phyloP scores from a whole-genome alignment of 2,329 filamentous ascomycete species.

The Paecilomyces fulvus region DNA sequence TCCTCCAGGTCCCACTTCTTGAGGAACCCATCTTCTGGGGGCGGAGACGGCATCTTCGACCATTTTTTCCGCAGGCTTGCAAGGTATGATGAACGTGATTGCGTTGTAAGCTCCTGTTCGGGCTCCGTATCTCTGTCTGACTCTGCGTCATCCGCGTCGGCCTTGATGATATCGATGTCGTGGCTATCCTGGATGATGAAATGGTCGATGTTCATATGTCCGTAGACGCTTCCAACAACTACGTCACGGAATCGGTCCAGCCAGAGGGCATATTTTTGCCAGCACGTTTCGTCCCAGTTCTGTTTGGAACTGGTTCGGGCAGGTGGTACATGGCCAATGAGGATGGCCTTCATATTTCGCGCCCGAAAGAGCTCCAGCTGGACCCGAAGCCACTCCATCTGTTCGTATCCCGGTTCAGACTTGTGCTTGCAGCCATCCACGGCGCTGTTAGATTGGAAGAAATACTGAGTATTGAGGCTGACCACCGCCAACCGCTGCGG shows the following conservation, averaged over 20 bases:
- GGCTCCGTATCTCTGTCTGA: constrained; percentile 5
- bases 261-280: constrained; percentile 96
- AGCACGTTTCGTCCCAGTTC: constrained; percentile 93
- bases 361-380: constrained; percentile 77
- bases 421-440: constrained; percentile 78
- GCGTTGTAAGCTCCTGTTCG: constrained; percentile 49
- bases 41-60: constrained; percentile 60
- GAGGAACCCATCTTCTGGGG: constrained; percentile 8
- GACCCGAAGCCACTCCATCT: constrained; percentile 90
- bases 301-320: constrained; percentile 76
- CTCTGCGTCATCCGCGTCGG: constrained; percentile 14
- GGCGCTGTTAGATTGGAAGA: constrained; percentile 87
- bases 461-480: constrained; percentile 93
- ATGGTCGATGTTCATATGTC: constrained; percentile 98
- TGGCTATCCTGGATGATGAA: constrained; percentile 85
- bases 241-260: constrained; percentile 85
- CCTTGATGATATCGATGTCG: constrained; percentile 56
- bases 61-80: constrained; percentile 69
- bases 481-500: constrained; percentile 78
- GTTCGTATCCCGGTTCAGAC: constrained; percentile 80
- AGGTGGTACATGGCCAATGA: constrained; percentile 90
- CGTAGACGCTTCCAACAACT: constrained; percentile 68
- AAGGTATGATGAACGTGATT: constrained; percentile 71
- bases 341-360: constrained; percentile 83
- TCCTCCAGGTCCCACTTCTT: constrained; percentile 6